Base-by-base conservation (phyloP, 2,329 filamentous ascomycete species). In the Xylariaceae sp. region DNA sequence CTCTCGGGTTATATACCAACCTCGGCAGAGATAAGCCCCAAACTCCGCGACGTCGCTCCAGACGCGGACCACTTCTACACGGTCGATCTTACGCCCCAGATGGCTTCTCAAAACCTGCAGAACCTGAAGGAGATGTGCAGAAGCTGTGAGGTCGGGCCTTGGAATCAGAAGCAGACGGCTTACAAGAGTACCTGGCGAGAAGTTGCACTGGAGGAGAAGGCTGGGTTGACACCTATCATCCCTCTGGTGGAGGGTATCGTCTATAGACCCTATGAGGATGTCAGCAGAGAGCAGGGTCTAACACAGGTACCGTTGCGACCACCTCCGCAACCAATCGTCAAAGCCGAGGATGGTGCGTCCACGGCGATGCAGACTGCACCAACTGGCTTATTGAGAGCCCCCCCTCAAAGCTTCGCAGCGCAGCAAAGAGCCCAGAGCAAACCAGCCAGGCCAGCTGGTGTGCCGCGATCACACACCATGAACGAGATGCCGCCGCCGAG, bases 1-100 rank as follows among this genome's bases (percentile, higher is more conserved):
- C 76, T 74, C 33, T 71, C 79, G 19, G 83, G 83, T 11, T 87
- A 80, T 57, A 77, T 90, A 56, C 86, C 85, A 6, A 57, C 62
- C 8, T 53, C 70, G 13, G 59, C 65, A 26, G 76, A 81, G 42
- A 80, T 81, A 51, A 77, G 65, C 13, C 54, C 65, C 5, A 71
- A 70, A 31, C 56, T 80, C 6, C 66, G 76, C 27, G 76, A 80
- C 19, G 56, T 64, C 15, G 63, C 73, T 2, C 77, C 77, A 2
- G 69, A 76, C 12, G 61, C 61, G 14, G 61, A 72, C n/a, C 65
- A 72, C 28, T 81, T 80, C 42, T 77, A 77, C 45, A 57, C 60
- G 19, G 59, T 63, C 14, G 64, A 70, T 8, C 56, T 70, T 45
- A 62, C 54, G 44, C 50, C 63, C 38, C 50, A 63, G n/a, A 47